phyloP scores from a whole-genome alignment of 2,329 filamentous ascomycete species.

The Botrytis sinoallii region DNA sequence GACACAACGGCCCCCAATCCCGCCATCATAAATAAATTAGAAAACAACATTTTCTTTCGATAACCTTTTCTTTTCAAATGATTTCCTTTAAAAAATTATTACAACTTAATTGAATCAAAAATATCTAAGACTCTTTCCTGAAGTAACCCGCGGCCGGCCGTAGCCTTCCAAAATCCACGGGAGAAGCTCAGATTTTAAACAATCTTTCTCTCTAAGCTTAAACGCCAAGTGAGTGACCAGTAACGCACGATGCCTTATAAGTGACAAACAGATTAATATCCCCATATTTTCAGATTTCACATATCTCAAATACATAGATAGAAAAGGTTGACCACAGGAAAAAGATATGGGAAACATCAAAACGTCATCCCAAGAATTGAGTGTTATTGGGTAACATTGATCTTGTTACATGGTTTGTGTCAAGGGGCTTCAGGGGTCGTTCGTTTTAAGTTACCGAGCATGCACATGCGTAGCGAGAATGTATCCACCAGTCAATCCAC shows the following conservation, averaged over 20 bases:
- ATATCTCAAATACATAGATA: not conserved
- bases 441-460: conserved; percentile 16
- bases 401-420: conserved; percentile 16
- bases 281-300: conserved; percentile 6
- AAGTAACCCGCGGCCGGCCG: conserved; percentile 15
- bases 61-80: not conserved
- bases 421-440: conserved; percentile 15
- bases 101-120: not conserved
- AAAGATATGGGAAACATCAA: not conserved
- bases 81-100: not conserved
- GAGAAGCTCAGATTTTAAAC: not conserved
- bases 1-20: conserved; percentile 3
- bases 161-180: not conserved
- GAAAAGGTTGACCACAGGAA: not conserved
- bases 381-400: not conserved
- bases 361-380: not conserved
- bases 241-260: not conserved
- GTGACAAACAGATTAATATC: conserved; percentile 2
- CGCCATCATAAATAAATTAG: not conserved
- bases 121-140: not conserved
- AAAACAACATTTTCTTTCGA: conserved; percentile 10
- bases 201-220: not conserved
- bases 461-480: conserved; percentile 5
- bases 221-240: not conserved
- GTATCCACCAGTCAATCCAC: not conserved